Base-by-base conservation (phyloP, 208 protist genomes). In the Herpetomonas samuelpessoai region DNA sequence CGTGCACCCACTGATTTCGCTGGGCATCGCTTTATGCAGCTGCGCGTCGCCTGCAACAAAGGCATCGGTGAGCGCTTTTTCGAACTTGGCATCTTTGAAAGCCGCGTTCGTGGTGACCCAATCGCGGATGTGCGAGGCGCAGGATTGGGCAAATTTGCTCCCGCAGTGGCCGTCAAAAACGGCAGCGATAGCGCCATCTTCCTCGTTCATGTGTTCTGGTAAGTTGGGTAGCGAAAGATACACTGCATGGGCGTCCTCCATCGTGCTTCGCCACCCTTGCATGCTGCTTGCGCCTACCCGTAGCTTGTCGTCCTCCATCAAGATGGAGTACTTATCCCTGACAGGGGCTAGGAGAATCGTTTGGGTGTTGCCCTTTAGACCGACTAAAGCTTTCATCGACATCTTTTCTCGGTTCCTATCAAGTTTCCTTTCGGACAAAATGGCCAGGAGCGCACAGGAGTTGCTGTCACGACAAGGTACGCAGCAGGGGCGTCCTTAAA, bases 221-320 rank as follows among this genome's bases (percentile, higher is more conserved):
- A 95, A 57, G 21, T 81, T 63, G n/a, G 84, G 86, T 16, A 96
- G 61, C 26, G 86, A 86, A 46, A 96, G 81, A 62, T 86, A 88
- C 46, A 96, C 75, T 30, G 76, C 77, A 57, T 96, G 89, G 26
- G 89, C 89, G 65, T 96, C 89, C 54, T 96, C 86, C 89, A 96
- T 96, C 2, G 84, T 96, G 53, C 82, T 93, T 63, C 89, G 64
- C 89, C 89, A 96, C 16, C 89, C 89, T 53, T 96, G 89, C 89
- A 96, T 96, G 62, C 89, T 94, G 60, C 86, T 96, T 27, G 89
- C 86, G 21, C 89, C 89, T n/a, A 79, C 84, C 3, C 86, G 81
- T 18, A 93, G 53, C 50, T 96, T 96, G 66, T 96, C 89, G 71
- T 96, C 89, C 51, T 96, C 86, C 82, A 96, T 93, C 28, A 96